These are phyloP conservation scores for Wallemia mellicola DNA, from an alignment of 1,284 basidiomycete species.

Conservation along the genomic window DNA sequence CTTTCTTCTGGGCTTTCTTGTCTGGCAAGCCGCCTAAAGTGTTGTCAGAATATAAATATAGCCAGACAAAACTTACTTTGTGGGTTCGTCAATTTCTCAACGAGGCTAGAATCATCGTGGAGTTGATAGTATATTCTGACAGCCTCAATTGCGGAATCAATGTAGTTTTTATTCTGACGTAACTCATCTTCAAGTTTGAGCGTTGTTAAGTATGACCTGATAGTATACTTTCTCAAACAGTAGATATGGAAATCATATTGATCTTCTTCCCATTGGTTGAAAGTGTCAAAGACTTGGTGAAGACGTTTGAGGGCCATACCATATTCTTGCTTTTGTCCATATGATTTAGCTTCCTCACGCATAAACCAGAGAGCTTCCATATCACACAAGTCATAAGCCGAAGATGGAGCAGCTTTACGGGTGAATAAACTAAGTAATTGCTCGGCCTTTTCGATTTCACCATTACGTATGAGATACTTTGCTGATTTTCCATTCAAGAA, in stretches of 20 bases:
- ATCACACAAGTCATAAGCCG: slow-evolving; percentile 59
- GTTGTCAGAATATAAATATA: slow-evolving; percentile 11
- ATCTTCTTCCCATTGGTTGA: slow-evolving; percentile 72
- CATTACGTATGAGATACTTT: slow-evolving; percentile 66
- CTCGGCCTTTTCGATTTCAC: slow-evolving; percentile 41
- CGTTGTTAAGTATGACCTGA: slow-evolving; percentile 58
- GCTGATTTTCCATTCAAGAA: slow-evolving; percentile 84
- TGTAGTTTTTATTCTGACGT: slow-evolving; percentile 40
- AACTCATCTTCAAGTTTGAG: slow-evolving; percentile 56
- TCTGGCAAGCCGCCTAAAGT: slow-evolving; percentile 19
- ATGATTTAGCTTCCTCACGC: slow-evolving; percentile 46
- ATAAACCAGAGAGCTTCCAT: slow-evolving; percentile 88
- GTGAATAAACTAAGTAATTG: slow-evolving; percentile 54
- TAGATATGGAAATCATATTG: slow-evolving; percentile 98
- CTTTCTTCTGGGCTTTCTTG: slow-evolving; percentile 71
- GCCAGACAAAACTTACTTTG: slow-evolving; percentile 11
- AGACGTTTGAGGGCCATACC: slow-evolving; percentile 68
- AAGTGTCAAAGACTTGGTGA: slow-evolving; percentile 44
- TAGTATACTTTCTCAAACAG: slow-evolving; percentile 60
- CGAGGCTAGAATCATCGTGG: slow-evolving; percentile 40
- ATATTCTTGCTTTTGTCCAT: slow-evolving; percentile 32
- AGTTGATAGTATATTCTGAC: slow-evolving; percentile 45
- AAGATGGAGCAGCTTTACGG: slow-evolving; percentile 58
- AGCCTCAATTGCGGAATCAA: slow-evolving; percentile 39
- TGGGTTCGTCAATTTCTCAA: slow-evolving; percentile 7